phyloP scores from a whole-genome alignment of 495 filamentous ascomycete species.

The Penicillium macrosclerotiorum region DNA sequence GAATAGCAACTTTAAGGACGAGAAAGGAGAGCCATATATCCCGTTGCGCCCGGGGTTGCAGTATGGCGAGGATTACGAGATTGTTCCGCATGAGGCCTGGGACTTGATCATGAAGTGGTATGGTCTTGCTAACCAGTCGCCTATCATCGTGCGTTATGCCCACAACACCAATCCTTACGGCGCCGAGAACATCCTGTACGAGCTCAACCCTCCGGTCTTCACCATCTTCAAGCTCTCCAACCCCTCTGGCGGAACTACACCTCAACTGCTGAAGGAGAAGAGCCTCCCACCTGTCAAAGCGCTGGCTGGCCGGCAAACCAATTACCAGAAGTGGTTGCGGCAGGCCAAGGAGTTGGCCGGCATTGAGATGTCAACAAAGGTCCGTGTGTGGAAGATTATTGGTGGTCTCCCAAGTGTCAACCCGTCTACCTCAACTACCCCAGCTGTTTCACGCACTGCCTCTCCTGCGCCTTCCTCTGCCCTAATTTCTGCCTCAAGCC shows the following conservation, averaged over 20 bases:
- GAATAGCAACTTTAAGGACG: conserved; percentile 45
- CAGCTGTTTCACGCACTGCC: conserved; percentile 54
- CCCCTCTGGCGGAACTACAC: conserved; percentile 52
- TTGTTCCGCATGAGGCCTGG: conserved; percentile 79
- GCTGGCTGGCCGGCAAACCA: conserved; percentile 65
- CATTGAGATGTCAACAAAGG: conserved; percentile 67
- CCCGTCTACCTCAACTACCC: conserved; percentile 52
- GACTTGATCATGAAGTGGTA: conserved; percentile 79
- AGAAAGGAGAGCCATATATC: conserved; percentile 61
- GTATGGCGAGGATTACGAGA: conserved; percentile 66
- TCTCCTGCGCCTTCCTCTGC: conserved; percentile 48
- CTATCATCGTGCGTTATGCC: conserved; percentile 70
- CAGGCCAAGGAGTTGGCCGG: conserved; percentile 62
- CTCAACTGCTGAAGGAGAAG: conserved; percentile 58
- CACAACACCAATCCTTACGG: conserved; percentile 68
- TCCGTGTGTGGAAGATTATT: conserved; percentile 75
- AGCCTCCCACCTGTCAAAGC: conserved; percentile 56
- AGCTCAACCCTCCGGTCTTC: conserved; percentile 82
- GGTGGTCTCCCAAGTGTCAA: conserved; percentile 43
- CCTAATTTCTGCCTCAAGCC: conserved; percentile 52
- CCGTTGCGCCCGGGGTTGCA: conserved; percentile 70
- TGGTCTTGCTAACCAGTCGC: conserved; percentile 66
- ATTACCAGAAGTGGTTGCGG: conserved; percentile 70
- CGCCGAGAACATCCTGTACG: conserved; percentile 69
- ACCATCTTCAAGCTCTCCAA: conserved; percentile 77